Conservation (phyloP, 768 basidiomycete species). For the Pleurotus ostreatus region DNA sequence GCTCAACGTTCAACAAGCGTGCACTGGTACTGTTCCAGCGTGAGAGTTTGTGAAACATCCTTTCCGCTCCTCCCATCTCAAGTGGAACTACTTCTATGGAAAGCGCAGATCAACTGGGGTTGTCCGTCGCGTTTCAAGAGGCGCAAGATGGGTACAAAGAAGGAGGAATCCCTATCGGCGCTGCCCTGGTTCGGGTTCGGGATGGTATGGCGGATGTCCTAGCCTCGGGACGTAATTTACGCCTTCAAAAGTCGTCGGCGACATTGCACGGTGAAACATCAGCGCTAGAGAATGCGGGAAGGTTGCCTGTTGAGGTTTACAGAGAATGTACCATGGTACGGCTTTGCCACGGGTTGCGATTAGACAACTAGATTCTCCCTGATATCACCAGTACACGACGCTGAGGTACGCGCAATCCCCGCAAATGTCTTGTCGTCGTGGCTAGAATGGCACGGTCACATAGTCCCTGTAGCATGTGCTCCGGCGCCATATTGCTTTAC, state of each 20-base stretch:
- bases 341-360: neutral
- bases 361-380: neutral
- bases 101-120: slow-evolving; percentile 3
- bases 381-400: slow-evolving; percentile 28
- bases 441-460: slow-evolving; percentile 5
- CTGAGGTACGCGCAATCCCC: slow-evolving; percentile 20
- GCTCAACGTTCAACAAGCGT: no score
- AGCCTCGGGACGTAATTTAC: slow-evolving; percentile 30
- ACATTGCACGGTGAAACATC: slow-evolving; percentile 35
- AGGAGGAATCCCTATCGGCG: slow-evolving; percentile 12
- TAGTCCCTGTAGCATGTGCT: slow-evolving; percentile 66
- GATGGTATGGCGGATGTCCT: slow-evolving; percentile 14
- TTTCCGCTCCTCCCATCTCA: no score
- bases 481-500: slow-evolving; percentile 59
- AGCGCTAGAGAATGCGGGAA: slow-evolving; percentile 47
- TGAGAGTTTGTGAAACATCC: no score
- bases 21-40: no score
- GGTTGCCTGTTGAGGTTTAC: slow-evolving; percentile 41
- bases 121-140: slow-evolving; percentile 3
- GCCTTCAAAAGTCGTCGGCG: slow-evolving; percentile 29
- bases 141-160: slow-evolving; percentile 2
- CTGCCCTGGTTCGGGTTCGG: slow-evolving; percentile 12
- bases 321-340: slow-evolving; percentile 46
- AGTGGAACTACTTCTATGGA: no score
- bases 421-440: neutral